Conservation (phyloP, 73 alveolate species). For the Paramecium sonneborni region DNA sequence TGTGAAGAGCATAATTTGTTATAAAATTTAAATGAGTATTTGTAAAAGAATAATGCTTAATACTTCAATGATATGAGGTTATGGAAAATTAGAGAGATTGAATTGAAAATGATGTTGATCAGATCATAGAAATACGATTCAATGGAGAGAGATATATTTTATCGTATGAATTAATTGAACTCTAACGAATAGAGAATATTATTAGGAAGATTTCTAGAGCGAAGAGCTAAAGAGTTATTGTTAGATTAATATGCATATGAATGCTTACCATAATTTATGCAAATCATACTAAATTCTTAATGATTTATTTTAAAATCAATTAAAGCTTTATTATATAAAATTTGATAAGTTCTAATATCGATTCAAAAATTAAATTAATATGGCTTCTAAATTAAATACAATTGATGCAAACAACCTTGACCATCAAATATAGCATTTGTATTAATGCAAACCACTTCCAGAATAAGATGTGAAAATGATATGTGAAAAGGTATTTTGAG, state of each 20-base stretch:
- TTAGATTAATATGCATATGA: not conserved
- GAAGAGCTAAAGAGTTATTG: constrained; percentile 49
- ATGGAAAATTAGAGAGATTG: constrained; percentile 41
- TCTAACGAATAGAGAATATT: not conserved
- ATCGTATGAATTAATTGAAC: not conserved
- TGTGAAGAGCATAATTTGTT: constrained; percentile 25
- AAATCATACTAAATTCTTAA: not conserved
- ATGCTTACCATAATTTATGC: not conserved
- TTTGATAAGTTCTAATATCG: not conserved
- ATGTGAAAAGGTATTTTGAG: not conserved
- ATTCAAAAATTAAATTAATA: not conserved
- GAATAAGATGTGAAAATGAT: not conserved
- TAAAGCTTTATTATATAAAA: not conserved
- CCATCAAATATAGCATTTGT: not conserved
- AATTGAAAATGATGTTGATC: constrained; percentile 28
- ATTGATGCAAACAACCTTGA: not conserved
- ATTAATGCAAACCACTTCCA: constrained; percentile 31
- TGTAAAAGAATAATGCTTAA: not conserved
- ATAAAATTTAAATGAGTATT: not conserved
- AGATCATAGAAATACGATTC: not conserved
- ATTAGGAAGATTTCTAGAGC: constrained; percentile 24
- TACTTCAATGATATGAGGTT: not conserved
- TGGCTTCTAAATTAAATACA: not conserved
- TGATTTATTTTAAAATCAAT: not conserved
- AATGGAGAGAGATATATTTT: not conserved